Conservation (phyloP, 2,329 filamentous ascomycete species). For the Verticillium isaacii region DNA sequence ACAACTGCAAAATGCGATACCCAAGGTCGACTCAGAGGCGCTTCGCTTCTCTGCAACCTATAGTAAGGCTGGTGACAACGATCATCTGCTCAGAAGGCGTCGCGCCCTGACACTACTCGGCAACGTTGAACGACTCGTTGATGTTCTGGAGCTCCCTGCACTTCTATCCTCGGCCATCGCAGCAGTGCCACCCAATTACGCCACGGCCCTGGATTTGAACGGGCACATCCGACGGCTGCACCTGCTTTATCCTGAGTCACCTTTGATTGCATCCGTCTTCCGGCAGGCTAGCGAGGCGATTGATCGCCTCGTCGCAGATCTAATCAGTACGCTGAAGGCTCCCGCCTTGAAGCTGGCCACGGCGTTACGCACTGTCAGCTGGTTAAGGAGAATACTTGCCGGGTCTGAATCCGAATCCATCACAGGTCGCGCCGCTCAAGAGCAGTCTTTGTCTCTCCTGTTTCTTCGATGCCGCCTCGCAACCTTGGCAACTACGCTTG, state of each 20-base stretch:
- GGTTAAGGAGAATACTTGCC: constrained; percentile 81
- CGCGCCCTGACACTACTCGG: constrained; percentile 75
- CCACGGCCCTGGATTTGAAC: constrained; percentile 84
- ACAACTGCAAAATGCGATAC: constrained; percentile 67
- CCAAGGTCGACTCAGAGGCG: constrained; percentile 72
- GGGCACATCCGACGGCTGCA: constrained; percentile 88
- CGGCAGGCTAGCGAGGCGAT: constrained; percentile 81
- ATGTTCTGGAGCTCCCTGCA: constrained; percentile 85
- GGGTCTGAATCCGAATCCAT: constrained; percentile 47
- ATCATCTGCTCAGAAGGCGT: constrained; percentile 68
- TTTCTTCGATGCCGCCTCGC: constrained; percentile 84
- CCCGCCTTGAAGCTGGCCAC: constrained; percentile 82
- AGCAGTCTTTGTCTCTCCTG: constrained; percentile 73
- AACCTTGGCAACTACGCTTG: constrained; percentile 73
- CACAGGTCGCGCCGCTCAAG: constrained; percentile 23
- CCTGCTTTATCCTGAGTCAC: constrained; percentile 74
- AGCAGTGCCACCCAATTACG: constrained; percentile 66
- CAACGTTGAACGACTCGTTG: constrained; percentile 84
- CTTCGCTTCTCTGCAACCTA: constrained; percentile 80
- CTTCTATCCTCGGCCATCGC: constrained; percentile 77
- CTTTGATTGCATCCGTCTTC: constrained; percentile 67
- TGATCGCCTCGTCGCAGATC: constrained; percentile 79
- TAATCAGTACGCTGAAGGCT: constrained; percentile 71
- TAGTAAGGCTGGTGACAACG: constrained; percentile 65
- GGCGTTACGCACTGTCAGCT: constrained; percentile 85